Percentiles rank a stretch among this genome's conserved stretches.
phyloP scores from a whole-genome alignment of 331 rosid genomes.

The Telfairia occidentalis region DNA sequence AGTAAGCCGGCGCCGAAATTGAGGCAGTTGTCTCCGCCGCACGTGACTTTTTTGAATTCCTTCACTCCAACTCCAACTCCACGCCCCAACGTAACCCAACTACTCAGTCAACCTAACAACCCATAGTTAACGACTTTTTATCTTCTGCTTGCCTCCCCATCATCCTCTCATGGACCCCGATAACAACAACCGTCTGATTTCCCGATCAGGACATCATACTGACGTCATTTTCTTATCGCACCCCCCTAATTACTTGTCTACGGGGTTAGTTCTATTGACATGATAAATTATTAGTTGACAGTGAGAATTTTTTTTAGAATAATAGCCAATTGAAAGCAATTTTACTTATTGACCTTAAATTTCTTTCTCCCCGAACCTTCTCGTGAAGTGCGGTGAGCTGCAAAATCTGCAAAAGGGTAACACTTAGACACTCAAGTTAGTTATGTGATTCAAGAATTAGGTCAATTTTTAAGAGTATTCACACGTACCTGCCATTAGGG shows the following conservation, averaged over 20 bases:
- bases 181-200: not conserved
- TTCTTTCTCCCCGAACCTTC: no score
- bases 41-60: not conserved
- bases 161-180: not conserved
- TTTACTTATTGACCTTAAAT: no score
- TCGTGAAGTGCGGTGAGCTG: no score
- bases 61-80: not conserved
- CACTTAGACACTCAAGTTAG: no score
- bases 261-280: not conserved
- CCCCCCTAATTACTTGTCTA: not conserved
- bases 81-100: not conserved
- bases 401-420: no score
- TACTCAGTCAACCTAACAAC: not conserved
- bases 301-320: no score
- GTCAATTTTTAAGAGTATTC: no score
- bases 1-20: slow-evolving; percentile 10
- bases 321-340: no score
- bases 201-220: not conserved
- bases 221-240: not conserved
- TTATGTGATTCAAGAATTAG: no score
- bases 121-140: not conserved
- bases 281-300: no score
- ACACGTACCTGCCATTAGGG: no score
- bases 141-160: not conserved
- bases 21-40: slow-evolving; percentile 6